Evolutionary conservation across 2,329 filamentous ascomycete species (phyloP), one percentile per base, ranked within the genome.

Genomic region (Fusarium phyllophilum): DNA sequence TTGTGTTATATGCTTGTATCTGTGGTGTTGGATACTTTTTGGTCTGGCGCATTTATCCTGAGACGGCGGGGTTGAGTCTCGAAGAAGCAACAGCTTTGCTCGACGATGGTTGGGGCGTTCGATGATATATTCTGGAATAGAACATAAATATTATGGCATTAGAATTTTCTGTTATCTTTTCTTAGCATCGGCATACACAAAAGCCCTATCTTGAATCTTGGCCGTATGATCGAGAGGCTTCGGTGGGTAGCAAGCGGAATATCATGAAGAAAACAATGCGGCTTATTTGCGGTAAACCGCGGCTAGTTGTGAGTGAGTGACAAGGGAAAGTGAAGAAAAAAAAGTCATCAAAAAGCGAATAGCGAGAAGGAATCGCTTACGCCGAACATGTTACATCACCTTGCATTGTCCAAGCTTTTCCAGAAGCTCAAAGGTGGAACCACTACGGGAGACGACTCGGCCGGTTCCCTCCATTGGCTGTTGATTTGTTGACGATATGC

Each of bases 31-130:
- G 94, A 0, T 96, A 93, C 87, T 78, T 87, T 29, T 84, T 87
- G 12, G 87, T 97, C 17, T 94, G 91, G 88, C 82, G 81, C 34
- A 92, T 95, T 42, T 97, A 97, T 82, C 95, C 95, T 0, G 95
- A 97, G 85, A 97, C 94, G 67, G 92, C 90, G 63, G 94, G 95
- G 0, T 81, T 97, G 79, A 91, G 90, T 71, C 84, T 97, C 12
- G 95, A 98, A 83, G 94, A 96, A 80, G 92, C 94, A 12, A 91
- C 93, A 12, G 88, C 86, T 20, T 82, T 97, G 72, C 82, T 97
- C 59, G 90, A 90, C 75, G 81, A 92, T 68, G 92, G 91, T 11
- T 97, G 92, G 92, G 94, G 94, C 1, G 90, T 94, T 31, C 83
- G 84, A 73, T 86, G 85, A 81, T 65, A 29, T 33, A 46, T 66